These are phyloP conservation scores for Talinum fruticosum DNA, from an alignment of 148 eudicot species.

Conservation along the genomic window DNA sequence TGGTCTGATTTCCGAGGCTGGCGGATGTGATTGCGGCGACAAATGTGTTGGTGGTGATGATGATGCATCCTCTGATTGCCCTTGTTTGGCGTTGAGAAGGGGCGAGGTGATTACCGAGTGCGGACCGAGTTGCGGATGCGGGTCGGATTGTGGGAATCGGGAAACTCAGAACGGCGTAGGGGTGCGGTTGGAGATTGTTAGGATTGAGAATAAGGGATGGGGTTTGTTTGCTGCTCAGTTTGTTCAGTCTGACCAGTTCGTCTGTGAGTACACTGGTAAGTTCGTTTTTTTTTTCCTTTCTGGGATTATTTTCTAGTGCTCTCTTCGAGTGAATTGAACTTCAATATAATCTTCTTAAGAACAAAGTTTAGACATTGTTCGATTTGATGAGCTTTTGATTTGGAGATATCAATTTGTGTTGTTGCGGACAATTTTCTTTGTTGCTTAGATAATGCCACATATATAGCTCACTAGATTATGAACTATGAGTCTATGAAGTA, in stretches of 20 bases:
- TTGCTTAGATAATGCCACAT: background rate
- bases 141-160: conserved; percentile 51
- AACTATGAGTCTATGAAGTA: too few species aligned
- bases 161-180: conserved; percentile 52
- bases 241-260: conserved; percentile 43
- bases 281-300: background rate
- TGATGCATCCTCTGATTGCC: conserved; percentile 20
- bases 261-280: conserved; percentile 84
- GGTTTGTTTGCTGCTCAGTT: conserved; percentile 54
- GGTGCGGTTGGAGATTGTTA: conserved; percentile 52
- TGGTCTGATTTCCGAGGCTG: background rate
- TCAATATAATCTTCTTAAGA: background rate
- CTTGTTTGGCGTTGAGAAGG: conserved; percentile 34
- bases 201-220: conserved; percentile 63
- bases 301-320: background rate
- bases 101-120: conserved; percentile 52
- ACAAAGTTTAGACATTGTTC: background rate
- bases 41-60: conserved; percentile 21
- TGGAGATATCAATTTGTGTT: background rate
- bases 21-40: conserved; percentile 50
- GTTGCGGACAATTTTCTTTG: background rate
- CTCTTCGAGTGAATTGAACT: background rate
- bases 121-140: conserved; percentile 61
- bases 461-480: background rate
- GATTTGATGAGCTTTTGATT: background rate